Conservation (phyloP, 1,139 yeast genomes). For the Scheffersomyces titani region DNA sequence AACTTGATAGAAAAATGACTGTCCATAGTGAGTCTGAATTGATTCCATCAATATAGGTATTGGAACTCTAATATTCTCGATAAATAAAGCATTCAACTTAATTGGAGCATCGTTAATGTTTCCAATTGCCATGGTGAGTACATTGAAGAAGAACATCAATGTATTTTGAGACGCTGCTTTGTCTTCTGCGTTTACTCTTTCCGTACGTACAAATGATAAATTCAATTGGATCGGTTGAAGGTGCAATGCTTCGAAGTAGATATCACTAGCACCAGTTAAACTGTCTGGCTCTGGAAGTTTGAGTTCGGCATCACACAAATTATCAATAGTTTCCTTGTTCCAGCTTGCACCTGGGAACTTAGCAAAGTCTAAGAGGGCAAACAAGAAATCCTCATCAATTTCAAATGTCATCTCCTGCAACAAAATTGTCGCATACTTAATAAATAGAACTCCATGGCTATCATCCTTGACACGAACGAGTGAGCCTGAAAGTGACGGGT, state of each 20-base stretch:
- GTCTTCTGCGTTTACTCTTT: conserved; percentile 64
- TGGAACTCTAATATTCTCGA: conserved; percentile 90
- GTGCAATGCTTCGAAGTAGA: conserved; percentile 90
- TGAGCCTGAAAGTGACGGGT: conserved; percentile 88
- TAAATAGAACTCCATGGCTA: conserved; percentile 83
- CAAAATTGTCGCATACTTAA: conserved; percentile 87
- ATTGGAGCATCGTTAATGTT: conserved; percentile 97
- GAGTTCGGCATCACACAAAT: conserved; percentile 62
- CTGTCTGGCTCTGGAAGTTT: conserved; percentile 72
- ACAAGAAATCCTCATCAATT: conserved; percentile 89
- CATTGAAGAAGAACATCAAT: conserved; percentile 73
- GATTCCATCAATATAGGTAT: conserved; percentile 71
- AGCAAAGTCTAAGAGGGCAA: conserved; percentile 78
- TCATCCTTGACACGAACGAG: conserved; percentile 84
- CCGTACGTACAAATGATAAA: conserved; percentile 90
- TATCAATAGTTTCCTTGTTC: conserved; percentile 51
- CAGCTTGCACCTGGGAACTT: conserved; percentile 73
- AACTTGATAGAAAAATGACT: conserved; percentile 87
- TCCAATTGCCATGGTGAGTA: conserved; percentile 95
- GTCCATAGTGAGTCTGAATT: conserved; percentile 84
- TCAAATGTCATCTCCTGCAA: conserved; percentile 91
- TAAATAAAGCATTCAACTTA: conserved; percentile 77
- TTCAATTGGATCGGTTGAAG: conserved; percentile 90
- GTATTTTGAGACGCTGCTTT: conserved; percentile 62
- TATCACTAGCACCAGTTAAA: conserved; percentile 63